Conservation (phyloP, 2,329 filamentous ascomycete species). For the Gaeumannomyces tritici region DNA sequence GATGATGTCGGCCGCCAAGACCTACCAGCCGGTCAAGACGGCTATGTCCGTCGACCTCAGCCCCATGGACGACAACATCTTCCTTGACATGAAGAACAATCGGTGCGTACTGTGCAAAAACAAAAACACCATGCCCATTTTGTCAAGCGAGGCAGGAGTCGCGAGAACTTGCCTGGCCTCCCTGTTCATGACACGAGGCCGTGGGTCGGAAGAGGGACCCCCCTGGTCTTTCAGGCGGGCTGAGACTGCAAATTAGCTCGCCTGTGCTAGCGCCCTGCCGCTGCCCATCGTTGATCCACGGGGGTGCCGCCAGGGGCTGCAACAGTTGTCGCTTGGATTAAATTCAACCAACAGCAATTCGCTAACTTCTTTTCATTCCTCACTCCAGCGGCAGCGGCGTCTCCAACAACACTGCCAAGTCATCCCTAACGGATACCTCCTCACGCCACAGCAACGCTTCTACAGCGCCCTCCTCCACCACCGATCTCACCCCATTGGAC, state of each 20-base stretch:
- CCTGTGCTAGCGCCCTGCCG: slow-evolving; percentile 1
- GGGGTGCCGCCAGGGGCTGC: background rate
- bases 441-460: slow-evolving; percentile 53
- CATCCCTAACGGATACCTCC: slow-evolving; percentile 48
- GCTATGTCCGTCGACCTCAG: slow-evolving; percentile 23
- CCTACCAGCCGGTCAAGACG: slow-evolving; percentile 26
- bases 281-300: background rate
- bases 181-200: background rate
- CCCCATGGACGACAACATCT: slow-evolving; percentile 43
- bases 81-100: slow-evolving; percentile 42
- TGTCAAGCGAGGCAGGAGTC: background rate
- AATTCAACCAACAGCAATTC: background rate
- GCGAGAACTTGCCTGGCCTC: background rate
- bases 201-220: background rate
- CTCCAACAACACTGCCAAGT: slow-evolving; percentile 53
- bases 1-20: slow-evolving; percentile 25
- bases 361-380: background rate
- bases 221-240: background rate
- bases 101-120: slow-evolving; percentile 35
- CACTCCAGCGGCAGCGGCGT: slow-evolving; percentile 44
- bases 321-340: background rate
- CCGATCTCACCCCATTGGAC: slow-evolving; percentile 28
- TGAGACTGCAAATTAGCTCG: slow-evolving; percentile 1
- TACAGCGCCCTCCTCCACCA: slow-evolving; percentile 48
- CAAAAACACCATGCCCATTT: background rate